Conservation (phyloP, 805 yeast genomes). For the Schwanniomyces occidentalis region DNA sequence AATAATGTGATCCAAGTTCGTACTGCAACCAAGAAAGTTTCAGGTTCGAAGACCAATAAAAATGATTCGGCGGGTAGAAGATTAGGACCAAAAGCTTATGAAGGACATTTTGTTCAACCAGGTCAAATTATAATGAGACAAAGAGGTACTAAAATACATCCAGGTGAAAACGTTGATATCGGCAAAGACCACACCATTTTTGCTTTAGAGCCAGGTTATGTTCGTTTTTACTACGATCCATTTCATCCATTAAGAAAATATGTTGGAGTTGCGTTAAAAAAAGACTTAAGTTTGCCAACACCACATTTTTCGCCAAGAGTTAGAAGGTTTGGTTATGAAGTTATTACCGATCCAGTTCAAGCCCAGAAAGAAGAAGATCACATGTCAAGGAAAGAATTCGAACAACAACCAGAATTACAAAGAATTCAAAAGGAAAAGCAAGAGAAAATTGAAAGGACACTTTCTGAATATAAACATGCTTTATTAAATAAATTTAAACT, state of each 20-base stretch:
- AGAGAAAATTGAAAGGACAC: constrained; percentile 29
- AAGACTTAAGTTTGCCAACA: constrained; percentile 69
- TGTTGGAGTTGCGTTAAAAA: constrained; percentile 79
- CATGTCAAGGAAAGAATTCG: constrained; percentile 67
- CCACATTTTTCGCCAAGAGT: constrained; percentile 88
- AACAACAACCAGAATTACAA: constrained; percentile 54
- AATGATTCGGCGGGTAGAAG: constrained; percentile 94
- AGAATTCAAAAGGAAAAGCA: constrained; percentile 42
- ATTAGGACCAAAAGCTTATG: constrained; percentile 85
- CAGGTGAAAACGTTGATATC: constrained; percentile 87
- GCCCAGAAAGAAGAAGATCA: constrained; percentile 61
- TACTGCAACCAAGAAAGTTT: constrained; percentile 90
- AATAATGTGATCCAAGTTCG: constrained; percentile 51
- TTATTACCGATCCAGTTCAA: constrained; percentile 48
- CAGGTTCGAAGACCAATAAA: constrained; percentile 93
- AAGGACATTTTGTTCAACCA: constrained; percentile 70
- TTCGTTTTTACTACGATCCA: constrained; percentile 88
- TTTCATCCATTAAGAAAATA: constrained; percentile 92
- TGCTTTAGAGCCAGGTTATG: constrained; percentile 92
- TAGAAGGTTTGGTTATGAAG: constrained; percentile 77
- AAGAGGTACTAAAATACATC: constrained; percentile 91
- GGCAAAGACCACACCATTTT: constrained; percentile 93
- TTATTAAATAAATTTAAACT: constrained; percentile 25
- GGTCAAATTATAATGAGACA: constrained; percentile 93
- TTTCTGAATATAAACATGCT: constrained; percentile 9